These are phyloP conservation scores for Nectriaceae sp. DNA, from an alignment of 2,329 filamentous ascomycete genomes.

Conservation along the genomic window DNA sequence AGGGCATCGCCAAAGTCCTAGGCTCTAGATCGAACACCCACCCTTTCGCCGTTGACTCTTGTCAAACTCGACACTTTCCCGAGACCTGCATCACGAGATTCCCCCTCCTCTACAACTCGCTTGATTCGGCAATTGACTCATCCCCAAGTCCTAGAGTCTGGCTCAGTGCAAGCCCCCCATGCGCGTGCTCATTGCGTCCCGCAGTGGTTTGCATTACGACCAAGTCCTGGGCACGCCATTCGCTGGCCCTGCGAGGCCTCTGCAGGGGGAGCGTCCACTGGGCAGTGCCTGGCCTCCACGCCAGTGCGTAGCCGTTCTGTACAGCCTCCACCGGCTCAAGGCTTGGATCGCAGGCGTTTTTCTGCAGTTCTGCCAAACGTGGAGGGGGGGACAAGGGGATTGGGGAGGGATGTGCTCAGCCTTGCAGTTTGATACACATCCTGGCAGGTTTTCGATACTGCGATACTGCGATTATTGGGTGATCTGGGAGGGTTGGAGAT, in stretches of 20 bases:
- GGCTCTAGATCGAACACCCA: not conserved
- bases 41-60: not conserved
- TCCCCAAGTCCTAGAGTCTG: conserved; percentile 6
- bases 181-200: conserved; percentile 17
- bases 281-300: not conserved
- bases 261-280: not conserved
- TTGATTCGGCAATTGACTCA: conserved; percentile 29
- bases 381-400: not conserved
- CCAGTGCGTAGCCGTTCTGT: not conserved
- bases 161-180: conserved; percentile 13
- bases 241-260: conserved; percentile 4
- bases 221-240: conserved; percentile 5
- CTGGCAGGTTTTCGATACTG: not conserved
- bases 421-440: conserved; percentile 20
- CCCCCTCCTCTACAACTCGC: conserved; percentile 2
- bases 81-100: conserved; percentile 22
- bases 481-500: conserved; percentile 6
- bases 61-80: conserved; percentile 5
- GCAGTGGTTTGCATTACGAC: conserved; percentile 22
- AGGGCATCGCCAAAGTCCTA: not conserved
- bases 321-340: conserved; percentile 23
- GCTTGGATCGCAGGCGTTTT: conserved; percentile 6
- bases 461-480: not conserved
- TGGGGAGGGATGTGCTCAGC: conserved; percentile 13
- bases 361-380: not conserved